Evolutionary conservation across 768 basidiomycete genomes (phyloP), one percentile per base, ranked within the genome.

Genomic region (Kwoniella sp.): DNA sequence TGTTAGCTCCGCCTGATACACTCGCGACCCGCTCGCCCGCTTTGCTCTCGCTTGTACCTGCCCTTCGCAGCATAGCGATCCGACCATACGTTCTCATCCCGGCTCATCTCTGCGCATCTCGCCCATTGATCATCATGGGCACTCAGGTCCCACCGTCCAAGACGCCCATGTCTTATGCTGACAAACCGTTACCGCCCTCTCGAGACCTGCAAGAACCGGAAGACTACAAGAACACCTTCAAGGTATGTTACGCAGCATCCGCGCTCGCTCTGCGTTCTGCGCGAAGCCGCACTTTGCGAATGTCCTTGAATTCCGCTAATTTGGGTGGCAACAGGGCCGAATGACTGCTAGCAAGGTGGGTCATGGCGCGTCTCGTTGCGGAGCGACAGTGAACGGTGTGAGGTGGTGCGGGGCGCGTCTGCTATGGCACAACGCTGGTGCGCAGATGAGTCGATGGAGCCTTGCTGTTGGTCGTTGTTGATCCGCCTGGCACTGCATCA

Each of bases 141-240:
- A 56, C 68, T 11, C 72, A 67, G 54, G 72, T 73, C 12, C 70
- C 70, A 11, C 67, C 68, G 10, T 68, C 66, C 0, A 73, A 61
- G 39, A 38, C 50, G 11, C 64, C 68, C 26, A 42, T 57, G 17
- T 50, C 68, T 0, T 46, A 22, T 4, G 56, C 50, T 14, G 58
- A 60, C 8, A 56, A 57, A 11, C 64, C 68, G 5, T 32, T 48
- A 39, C 62, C 65, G 4, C 70, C 70, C 5, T 46, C 59, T 2
- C 12, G 54, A 23, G 62, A 53, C 23, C 53, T 69, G 10, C 59
- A 66, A 39, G 48, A 62, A 34, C 72, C 72, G 22, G 63, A 62
- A 33, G 72, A 73, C 38, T 73, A 70, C 51, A 68, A 63, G 36
- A 60, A 68, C 50, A 65, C 67, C 8, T 70, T 71, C 48, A 57